These are phyloP conservation scores for Escovopsis sp. DNA, from an alignment of 2,329 filamentous ascomycete genomes.

Conservation along the genomic window DNA sequence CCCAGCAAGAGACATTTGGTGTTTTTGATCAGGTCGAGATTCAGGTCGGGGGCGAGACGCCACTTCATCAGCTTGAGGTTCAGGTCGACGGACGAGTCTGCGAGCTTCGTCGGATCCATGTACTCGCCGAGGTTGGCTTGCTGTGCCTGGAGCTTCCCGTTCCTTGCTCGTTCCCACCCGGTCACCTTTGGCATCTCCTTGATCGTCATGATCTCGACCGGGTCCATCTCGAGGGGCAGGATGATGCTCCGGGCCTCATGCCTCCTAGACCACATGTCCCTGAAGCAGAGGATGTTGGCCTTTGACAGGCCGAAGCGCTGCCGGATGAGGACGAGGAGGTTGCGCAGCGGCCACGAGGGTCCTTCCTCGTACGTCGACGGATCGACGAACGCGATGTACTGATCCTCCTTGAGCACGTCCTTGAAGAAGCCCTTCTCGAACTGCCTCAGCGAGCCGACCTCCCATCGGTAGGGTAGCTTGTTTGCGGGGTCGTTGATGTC, in stretches of 20 bases:
- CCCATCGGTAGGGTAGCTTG: conserved; percentile 58
- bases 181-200: conserved; percentile 71
- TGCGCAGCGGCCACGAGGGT: conserved; percentile 86
- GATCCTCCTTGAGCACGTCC: conserved; percentile 53
- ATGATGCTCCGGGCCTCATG: conserved; percentile 74
- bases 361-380: conserved; percentile 79
- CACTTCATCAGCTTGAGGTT: conserved; percentile 99
- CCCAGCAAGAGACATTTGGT: conserved; percentile 84
- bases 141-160: conserved; percentile 63
- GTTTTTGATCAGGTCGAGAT: conserved; percentile 77
- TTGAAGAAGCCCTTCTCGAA: conserved; percentile 86
- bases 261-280: conserved; percentile 63
- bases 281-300: conserved; percentile 78
- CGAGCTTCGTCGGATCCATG: conserved; percentile 77
- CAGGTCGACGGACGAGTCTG: conserved; percentile 87
- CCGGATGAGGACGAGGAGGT: conserved; percentile 71
- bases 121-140: conserved; percentile 78
- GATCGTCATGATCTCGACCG: conserved; percentile 27
- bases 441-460: conserved; percentile 56
- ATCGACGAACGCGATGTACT: conserved; percentile 77
- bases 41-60: conserved; percentile 78
- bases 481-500: conserved; percentile 31
- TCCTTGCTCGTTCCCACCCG: conserved; percentile 80
- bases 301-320: conserved; percentile 65
- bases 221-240: conserved; percentile 47